phyloP scores from a whole-genome alignment of 2,329 filamentous ascomycete genomes.

The Hypomyces perniciosus region DNA sequence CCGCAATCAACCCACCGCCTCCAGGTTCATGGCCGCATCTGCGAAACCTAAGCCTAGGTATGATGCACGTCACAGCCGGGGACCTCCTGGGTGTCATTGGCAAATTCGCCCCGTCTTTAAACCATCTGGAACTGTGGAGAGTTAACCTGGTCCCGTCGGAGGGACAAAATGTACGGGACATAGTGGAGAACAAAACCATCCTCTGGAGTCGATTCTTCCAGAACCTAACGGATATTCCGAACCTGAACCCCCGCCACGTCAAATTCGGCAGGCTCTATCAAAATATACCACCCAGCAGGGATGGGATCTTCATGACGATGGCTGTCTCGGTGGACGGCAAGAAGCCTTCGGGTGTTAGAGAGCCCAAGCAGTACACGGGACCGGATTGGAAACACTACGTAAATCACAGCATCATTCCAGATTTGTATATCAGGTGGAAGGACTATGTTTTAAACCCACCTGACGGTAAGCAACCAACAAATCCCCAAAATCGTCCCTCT shows the following conservation, averaged over 20 bases:
- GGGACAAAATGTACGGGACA: neutral
- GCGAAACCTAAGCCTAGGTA: slow-evolving; percentile 39
- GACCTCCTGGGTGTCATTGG: slow-evolving; percentile 29
- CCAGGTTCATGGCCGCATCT: slow-evolving; percentile 30
- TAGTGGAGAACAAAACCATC: slow-evolving; percentile 19
- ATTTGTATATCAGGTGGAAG: slow-evolving; percentile 11
- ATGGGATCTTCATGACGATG: neutral
- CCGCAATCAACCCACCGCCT: neutral
- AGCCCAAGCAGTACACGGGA: slow-evolving; percentile 24
- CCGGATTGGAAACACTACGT: slow-evolving; percentile 31
- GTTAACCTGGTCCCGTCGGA: slow-evolving; percentile 23
- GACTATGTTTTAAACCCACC: neutral
- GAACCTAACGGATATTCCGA: slow-evolving; percentile 24
- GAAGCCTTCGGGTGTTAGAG: neutral
- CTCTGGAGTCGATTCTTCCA: slow-evolving; percentile 37
- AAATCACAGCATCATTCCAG: slow-evolving; percentile 20
- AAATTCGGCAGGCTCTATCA: slow-evolving; percentile 4
- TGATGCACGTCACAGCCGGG: slow-evolving; percentile 23
- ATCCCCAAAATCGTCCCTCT: neutral
- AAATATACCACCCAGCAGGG: neutral
- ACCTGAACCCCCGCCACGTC: slow-evolving; percentile 24
- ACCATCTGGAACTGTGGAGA: slow-evolving; percentile 40
- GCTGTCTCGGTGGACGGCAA: neutral
- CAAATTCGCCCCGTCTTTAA: slow-evolving; percentile 40
- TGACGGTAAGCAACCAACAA: neutral